Evolutionary conservation across 352 stramenopile genomes (phyloP).

Genomic region (Lagenidium giganteum): DNA sequence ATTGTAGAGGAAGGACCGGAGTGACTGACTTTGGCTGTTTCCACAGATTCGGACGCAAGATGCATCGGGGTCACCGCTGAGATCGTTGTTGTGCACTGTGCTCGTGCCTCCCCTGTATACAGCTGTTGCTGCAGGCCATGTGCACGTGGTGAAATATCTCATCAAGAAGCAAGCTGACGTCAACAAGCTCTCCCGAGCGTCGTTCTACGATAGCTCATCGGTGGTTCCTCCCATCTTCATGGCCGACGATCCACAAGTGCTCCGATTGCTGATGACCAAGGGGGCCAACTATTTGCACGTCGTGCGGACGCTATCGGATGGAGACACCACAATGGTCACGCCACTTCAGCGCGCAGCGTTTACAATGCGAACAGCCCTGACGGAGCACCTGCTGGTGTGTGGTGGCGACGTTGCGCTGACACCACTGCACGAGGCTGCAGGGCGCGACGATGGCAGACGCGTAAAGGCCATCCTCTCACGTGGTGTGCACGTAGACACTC

Average conservation of each 20-base stretch:
- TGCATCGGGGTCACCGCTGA: slow-evolving; percentile 38
- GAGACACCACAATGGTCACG: slow-evolving; percentile 38
- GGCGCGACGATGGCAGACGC: slow-evolving; percentile 29
- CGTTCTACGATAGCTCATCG: slow-evolving; percentile 57
- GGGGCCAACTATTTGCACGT: slow-evolving; percentile 72
- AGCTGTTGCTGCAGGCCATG: slow-evolving; percentile 54
- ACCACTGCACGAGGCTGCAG: slow-evolving; percentile 68
- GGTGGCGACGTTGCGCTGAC: slow-evolving; percentile 74
- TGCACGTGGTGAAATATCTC: slow-evolving; percentile 54
- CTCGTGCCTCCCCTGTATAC: slow-evolving; percentile 65
- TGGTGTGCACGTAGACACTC: slow-evolving; percentile 33
- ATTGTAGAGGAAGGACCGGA: too few relatives aligned
- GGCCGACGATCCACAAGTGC: slow-evolving; percentile 64
- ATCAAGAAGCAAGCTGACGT: slow-evolving; percentile 53
- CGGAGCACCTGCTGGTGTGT: slow-evolving; percentile 56
- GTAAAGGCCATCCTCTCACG: slow-evolving; percentile 40
- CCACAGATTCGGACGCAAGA: slow-evolving; percentile 55
- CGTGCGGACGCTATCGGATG: slow-evolving; percentile 31
- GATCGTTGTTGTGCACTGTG: slow-evolving; percentile 49
- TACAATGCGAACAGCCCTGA: slow-evolving; percentile 52
- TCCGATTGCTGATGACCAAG: slow-evolving; percentile 51
- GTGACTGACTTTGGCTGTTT: too few relatives aligned
- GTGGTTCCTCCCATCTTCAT: slow-evolving; percentile 71
- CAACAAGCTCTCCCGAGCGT: slow-evolving; percentile 51
- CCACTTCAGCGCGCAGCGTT: slow-evolving; percentile 62